Evolutionary conservation across 306 rosid genomes (phyloP), one percentile per base, ranked within the genome.

Genomic region (Carpinus viminea): DNA sequence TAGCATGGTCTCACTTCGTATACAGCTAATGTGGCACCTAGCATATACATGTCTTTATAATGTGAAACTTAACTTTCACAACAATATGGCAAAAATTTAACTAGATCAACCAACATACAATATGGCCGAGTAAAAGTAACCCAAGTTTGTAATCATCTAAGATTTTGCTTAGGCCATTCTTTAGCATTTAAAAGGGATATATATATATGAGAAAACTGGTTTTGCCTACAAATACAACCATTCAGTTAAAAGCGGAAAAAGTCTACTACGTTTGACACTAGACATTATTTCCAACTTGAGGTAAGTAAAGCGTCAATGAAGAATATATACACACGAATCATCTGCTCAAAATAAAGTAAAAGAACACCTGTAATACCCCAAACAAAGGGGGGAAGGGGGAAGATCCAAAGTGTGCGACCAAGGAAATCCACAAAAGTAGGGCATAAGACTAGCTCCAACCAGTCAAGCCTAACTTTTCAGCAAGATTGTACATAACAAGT

Each of bases 401-500:
- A 3, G 36, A 34, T 64, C 9, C 21, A 64, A 34, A 16, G 46
- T 15, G 6, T 34, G 21, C 16, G 70, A 34, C 3, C 68, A 0
- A 64, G 34, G 46, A 31, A 31, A 62, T 31, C 28, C 20, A 62
- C 20, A 62, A 34, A 34, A 64, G 9, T 7, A 12, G 21, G 9
- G 47, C 70, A 64, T 6, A 34, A 46, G 72, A 64, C 90, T 91
- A 92, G 93, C 92, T 91, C 95, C 98, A 92, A 74, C 88, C 79
- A 20, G 87, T 81, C 87, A 92, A 80, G 57, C 97, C 98, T 34
- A 89, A 38, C 84, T 79, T 91, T 78, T 94, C 98, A 80, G 98
- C 97, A 70, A 94, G 90, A 78, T 92, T 94, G 88, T 94, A 92
- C 92, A 94, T 83, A 66, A 94, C 92, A 57, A 94, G 80, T 75